Evolutionary conservation across 495 filamentous ascomycete genomes (phyloP).

Genomic region (Lasiosphaeria miniovina): DNA sequence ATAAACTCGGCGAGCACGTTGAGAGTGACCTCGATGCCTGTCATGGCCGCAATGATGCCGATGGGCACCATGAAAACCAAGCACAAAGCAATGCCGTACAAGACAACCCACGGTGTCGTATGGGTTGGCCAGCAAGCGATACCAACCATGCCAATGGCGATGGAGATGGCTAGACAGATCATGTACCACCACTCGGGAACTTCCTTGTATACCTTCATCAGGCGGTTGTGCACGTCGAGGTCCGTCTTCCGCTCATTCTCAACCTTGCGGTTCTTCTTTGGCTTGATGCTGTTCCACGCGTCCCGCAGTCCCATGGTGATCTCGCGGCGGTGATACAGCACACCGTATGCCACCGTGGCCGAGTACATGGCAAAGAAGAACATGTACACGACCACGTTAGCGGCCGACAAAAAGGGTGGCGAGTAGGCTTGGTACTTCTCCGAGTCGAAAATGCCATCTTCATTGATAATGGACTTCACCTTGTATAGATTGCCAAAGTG

Average conservation of each 20-base stretch:
- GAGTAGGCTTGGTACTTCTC: constrained; percentile 38
- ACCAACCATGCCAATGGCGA: constrained; percentile 35
- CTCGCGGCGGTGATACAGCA: constrained; percentile 41
- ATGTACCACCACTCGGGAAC: constrained; percentile 46
- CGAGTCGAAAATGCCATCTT: constrained; percentile 35
- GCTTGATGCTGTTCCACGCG: constrained; percentile 29
- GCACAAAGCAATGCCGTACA: constrained; percentile 43
- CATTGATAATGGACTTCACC: constrained; percentile 34
- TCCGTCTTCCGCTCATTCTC: constrained; percentile 16
- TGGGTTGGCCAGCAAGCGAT: constrained; percentile 40
- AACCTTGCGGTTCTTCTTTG: background rate
- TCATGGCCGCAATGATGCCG: constrained; percentile 44
- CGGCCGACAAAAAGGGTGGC: constrained; percentile 39
- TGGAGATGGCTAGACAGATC: constrained; percentile 29
- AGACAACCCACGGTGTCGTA: constrained; percentile 39
- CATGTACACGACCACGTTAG: constrained; percentile 33
- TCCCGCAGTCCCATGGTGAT: constrained; percentile 36
- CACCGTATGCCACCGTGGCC: constrained; percentile 35
- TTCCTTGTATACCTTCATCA: constrained; percentile 40
- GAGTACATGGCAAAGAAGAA: constrained; percentile 43
- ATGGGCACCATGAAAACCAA: constrained; percentile 42
- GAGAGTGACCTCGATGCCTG: constrained; percentile 40
- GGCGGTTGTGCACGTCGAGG: constrained; percentile 36
- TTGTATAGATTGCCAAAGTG: constrained; percentile 39
- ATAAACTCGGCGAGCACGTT: constrained; percentile 47